A percentile compares a stretch with the other conserved stretches of the same genome.
phyloP scores from a whole-genome alignment of 495 filamentous ascomycete genomes.

The Chaetomium tenue region DNA sequence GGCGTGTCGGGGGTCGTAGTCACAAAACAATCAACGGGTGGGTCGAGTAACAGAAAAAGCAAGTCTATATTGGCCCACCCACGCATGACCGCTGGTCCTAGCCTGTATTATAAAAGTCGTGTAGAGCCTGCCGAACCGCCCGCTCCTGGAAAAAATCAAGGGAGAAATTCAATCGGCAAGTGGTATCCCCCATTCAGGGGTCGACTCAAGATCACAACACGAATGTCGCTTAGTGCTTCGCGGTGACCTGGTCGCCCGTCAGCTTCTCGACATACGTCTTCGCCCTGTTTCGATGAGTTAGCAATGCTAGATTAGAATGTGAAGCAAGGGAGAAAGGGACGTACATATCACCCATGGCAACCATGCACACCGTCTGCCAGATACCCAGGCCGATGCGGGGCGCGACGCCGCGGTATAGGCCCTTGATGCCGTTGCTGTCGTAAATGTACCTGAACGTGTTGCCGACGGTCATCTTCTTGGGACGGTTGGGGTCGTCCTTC shows the following conservation, averaged over 20 bases:
- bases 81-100: not conserved
- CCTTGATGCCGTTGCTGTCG: conserved; percentile 78
- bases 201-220: conserved; percentile 26
- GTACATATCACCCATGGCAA: conserved; percentile 98
- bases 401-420: conserved; percentile 92
- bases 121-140: conserved; percentile 2
- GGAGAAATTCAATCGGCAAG: not conserved
- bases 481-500: conserved; percentile 93
- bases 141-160: not conserved
- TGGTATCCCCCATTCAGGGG: not conserved
- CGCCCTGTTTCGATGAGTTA: conserved; percentile 60
- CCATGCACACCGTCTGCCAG: conserved; percentile 99
- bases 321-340: conserved; percentile 39
- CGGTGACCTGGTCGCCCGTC: conserved; percentile 90
- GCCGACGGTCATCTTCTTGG: conserved; percentile 96
- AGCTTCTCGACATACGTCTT: conserved; percentile 97
- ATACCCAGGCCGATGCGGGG: conserved; percentile 91
- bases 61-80: conserved; percentile 16
- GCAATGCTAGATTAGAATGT: not conserved
- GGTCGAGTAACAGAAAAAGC: not conserved
- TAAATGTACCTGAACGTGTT: conserved; percentile 95
- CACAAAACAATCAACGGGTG: not conserved
- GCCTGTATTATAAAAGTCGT: conserved; percentile 5
- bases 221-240: conserved; percentile 76
- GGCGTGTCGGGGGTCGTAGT: not conserved